phyloP scores from a whole-genome alignment of 495 filamentous ascomycete species.

The Tuber indicum region DNA sequence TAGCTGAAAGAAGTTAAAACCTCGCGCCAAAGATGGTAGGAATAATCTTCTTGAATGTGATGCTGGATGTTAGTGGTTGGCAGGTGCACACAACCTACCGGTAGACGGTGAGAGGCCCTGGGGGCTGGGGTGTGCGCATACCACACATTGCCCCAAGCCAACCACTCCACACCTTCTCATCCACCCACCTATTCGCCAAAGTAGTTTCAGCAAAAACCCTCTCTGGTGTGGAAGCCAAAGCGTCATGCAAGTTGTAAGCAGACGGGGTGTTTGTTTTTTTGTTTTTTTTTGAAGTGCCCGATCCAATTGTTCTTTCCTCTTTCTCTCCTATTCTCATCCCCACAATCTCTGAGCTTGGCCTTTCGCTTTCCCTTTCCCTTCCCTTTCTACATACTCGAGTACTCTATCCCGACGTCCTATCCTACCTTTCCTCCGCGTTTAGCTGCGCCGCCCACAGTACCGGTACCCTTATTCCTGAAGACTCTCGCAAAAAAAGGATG shows the following conservation, averaged over 20 bases:
- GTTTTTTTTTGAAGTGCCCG: background rate
- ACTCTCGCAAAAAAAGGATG: conserved; percentile 19
- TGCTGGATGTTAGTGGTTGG: background rate
- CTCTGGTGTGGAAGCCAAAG: background rate
- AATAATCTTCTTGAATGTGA: background rate
- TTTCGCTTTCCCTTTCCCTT: background rate
- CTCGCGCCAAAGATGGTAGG: background rate
- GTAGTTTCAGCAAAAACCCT: background rate
- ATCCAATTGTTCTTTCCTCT: background rate
- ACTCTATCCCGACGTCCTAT: background rate
- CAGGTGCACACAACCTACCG: background rate
- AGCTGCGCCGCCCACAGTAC: background rate
- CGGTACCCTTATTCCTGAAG: background rate
- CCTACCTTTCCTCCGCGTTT: background rate
- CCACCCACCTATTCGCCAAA: background rate
- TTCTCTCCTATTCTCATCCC: background rate
- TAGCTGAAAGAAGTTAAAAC: background rate
- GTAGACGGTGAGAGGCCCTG: background rate
- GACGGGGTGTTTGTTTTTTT: background rate
- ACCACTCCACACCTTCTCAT: background rate
- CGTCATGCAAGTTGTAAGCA: background rate
- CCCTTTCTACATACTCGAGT: background rate
- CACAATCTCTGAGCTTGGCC: background rate
- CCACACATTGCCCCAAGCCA: background rate
- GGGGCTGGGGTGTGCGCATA: background rate